These are phyloP conservation scores for Arthrinium puccinioides DNA, from an alignment of 2,329 filamentous ascomycete genomes.

Conservation along the genomic window DNA sequence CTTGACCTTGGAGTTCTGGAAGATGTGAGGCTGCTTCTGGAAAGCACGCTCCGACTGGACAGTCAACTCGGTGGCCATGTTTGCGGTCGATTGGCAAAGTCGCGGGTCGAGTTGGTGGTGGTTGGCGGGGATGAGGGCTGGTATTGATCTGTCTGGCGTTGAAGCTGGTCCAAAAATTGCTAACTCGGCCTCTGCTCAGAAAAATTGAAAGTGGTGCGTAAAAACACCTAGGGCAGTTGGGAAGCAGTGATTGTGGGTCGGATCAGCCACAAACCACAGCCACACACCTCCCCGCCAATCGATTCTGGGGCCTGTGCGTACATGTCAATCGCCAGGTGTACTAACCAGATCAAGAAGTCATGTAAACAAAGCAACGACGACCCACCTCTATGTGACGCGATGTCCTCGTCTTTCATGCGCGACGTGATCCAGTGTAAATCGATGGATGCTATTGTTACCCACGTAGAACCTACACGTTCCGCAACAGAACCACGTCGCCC, in stretches of 20 bases:
- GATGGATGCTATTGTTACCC: too few species aligned
- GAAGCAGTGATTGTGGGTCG: too few species aligned
- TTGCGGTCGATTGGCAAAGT: conserved; percentile 36
- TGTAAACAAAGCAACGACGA: conserved; percentile 6
- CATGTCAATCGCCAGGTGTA: too few species aligned
- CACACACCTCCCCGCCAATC: too few species aligned
- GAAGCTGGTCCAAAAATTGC: background rate
- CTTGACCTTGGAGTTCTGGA: conserved; percentile 95
- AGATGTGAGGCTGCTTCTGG: conserved; percentile 99
- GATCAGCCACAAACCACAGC: too few species aligned
- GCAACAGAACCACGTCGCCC: too few species aligned
- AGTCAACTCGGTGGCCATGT: conserved; percentile 96
- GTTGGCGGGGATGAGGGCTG: background rate
- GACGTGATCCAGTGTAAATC: too few species aligned
- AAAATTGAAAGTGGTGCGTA: background rate
- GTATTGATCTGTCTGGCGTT: too few species aligned
- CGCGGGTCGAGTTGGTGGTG: conserved; percentile 11
- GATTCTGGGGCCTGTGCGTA: too few species aligned
- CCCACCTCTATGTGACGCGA: background rate
- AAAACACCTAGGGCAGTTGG: background rate
- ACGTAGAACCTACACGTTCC: too few species aligned
- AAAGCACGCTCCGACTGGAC: conserved; percentile 99
- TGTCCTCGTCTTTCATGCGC: background rate
- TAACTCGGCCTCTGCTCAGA: background rate
- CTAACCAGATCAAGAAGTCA: conserved; percentile 4